Conservation (phyloP, 2,329 filamentous ascomycete genomes). For the Cercospora sojina region DNA sequence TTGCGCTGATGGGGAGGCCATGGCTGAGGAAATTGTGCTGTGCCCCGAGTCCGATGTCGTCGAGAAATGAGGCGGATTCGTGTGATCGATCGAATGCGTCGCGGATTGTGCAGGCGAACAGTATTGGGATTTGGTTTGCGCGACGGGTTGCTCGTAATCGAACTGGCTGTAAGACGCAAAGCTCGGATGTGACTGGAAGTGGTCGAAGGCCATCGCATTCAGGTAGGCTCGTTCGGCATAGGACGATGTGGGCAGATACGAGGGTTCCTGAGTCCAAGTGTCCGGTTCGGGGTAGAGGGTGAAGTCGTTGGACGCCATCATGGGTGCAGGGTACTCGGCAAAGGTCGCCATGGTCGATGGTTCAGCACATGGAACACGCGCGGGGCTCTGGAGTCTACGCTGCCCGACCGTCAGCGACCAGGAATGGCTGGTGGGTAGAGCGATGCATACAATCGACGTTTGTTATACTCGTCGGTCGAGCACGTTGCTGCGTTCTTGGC, state of each 20-base stretch:
- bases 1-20: slow-evolving; percentile 57
- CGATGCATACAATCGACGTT: neutral
- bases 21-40: slow-evolving; percentile 51
- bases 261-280: slow-evolving; percentile 33
- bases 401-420: neutral
- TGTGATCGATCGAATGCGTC: slow-evolving; percentile 48
- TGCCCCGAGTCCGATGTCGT: slow-evolving; percentile 52
- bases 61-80: slow-evolving; percentile 46
- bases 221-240: slow-evolving; percentile 33
- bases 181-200: slow-evolving; percentile 36
- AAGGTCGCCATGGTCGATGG: slow-evolving; percentile 33
- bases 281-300: slow-evolving; percentile 36
- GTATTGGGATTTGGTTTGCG: slow-evolving; percentile 42
- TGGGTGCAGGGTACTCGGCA: slow-evolving; percentile 32
- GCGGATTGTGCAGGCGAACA: slow-evolving; percentile 47
- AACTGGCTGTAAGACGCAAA: slow-evolving; percentile 40
- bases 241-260: slow-evolving; percentile 30
- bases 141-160: slow-evolving; percentile 40
- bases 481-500: neutral
- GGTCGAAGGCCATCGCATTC: slow-evolving; percentile 40
- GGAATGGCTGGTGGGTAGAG: slow-evolving; percentile 5
- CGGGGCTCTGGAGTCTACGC: neutral
- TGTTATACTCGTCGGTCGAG: neutral
- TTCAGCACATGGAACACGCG: slow-evolving; percentile 14
- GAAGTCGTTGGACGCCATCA: slow-evolving; percentile 37